Evolutionary conservation across 208 protist species (phyloP).

Genomic region (Acanthamoeba sp.): DNA sequence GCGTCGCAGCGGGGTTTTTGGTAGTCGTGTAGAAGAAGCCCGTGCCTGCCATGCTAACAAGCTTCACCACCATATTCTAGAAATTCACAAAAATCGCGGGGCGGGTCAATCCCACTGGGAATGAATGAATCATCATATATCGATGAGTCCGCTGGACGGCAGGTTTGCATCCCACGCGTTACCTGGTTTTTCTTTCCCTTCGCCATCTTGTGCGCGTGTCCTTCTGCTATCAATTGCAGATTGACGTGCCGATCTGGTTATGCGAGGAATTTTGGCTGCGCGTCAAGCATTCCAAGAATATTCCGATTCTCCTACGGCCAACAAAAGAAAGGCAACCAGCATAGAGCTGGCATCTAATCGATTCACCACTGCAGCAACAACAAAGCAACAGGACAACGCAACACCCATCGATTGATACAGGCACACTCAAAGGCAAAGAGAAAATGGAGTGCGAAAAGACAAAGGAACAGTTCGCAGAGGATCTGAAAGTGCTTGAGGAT

Average conservation of each 20-base stretch:
- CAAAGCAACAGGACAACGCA: not conserved
- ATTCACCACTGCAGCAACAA: not conserved
- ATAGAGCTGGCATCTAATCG: not conserved
- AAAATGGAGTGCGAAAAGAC: conserved; percentile 20
- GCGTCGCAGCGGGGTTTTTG: conserved; percentile 82
- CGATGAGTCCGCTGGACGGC: not conserved
- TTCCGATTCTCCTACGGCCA: not conserved
- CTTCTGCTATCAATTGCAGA: not conserved
- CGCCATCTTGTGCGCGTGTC: not conserved
- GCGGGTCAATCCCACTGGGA: no score
- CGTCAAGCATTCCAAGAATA: conserved; percentile 7
- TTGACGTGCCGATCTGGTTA: not conserved
- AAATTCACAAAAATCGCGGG: not conserved
- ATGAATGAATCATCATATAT: not conserved
- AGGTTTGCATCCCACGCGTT: not conserved
- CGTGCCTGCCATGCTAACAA: conserved; percentile 85
- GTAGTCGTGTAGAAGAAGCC: conserved; percentile 86
- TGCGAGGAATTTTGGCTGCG: not conserved
- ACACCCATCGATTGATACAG: not conserved
- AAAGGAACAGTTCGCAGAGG: conserved; percentile 16
- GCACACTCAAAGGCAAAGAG: not conserved
- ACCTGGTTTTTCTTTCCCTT: conserved; percentile 62
- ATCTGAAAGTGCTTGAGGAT: conserved; percentile 21
- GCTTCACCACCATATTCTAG: conserved; percentile 82
- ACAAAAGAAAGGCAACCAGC: not conserved